phyloP scores from a whole-genome alignment of 2,329 filamentous ascomycete species.

The Epichloe coenophiala region DNA sequence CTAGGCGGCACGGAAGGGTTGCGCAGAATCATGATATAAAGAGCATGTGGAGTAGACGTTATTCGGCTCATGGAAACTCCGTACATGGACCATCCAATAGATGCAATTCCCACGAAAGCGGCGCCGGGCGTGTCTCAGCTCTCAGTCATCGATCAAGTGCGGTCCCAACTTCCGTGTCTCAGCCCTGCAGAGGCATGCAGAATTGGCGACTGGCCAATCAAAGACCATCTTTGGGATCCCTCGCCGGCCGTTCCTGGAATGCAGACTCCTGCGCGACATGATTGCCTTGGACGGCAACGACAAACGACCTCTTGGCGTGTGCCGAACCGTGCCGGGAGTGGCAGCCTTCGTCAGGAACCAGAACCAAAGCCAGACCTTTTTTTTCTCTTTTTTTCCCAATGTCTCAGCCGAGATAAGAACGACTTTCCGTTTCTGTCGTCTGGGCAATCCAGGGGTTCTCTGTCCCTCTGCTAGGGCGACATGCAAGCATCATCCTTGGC shows the following conservation, averaged over 20 bases:
- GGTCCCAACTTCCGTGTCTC: neutral
- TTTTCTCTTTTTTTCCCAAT: neutral
- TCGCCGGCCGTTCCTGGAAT: constrained; percentile 6
- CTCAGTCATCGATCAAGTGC: neutral
- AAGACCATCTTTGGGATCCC: neutral
- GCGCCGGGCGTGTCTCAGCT: neutral
- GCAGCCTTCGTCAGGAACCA: too few species aligned
- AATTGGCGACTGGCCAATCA: constrained; percentile 2
- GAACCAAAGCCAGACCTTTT: too few species aligned
- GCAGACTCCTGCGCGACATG: neutral
- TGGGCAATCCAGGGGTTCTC: neutral
- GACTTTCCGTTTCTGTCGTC: neutral
- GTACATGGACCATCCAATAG: too few species aligned
- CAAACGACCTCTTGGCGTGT: neutral
- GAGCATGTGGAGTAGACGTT: neutral
- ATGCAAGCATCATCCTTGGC: neutral
- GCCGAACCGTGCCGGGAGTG: too few species aligned
- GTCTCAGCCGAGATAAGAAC: neutral
- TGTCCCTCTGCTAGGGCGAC: neutral
- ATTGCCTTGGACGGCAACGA: constrained; percentile 1
- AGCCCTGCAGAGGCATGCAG: constrained; percentile 9
- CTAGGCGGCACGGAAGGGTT: constrained; percentile 82
- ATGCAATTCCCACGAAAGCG: neutral
- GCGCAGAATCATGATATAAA: constrained; percentile 73
- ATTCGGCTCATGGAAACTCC: too few species aligned